A percentile compares a stretch with the other conserved stretches of the same genome.
phyloP scores from a whole-genome alignment of 495 filamentous ascomycete genomes.

The Lasiosphaeria hispida region DNA sequence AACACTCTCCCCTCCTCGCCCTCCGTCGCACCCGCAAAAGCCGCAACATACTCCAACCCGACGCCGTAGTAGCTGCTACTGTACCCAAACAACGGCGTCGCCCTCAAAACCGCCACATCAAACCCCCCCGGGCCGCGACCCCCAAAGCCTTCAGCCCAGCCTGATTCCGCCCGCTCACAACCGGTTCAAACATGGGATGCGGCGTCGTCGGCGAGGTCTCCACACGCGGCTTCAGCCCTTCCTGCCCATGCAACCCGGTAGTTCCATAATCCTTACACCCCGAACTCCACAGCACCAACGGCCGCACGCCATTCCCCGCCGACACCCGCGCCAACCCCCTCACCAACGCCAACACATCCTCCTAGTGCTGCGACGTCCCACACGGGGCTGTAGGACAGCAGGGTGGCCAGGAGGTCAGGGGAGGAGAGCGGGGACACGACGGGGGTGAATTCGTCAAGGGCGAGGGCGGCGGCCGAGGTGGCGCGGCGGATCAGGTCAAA shows the following conservation, averaged over 20 bases:
- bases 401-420: background rate
- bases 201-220: constrained; percentile 35
- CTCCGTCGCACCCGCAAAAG: constrained; percentile 11
- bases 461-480: constrained; percentile 2
- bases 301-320: constrained; percentile 17
- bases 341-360: background rate
- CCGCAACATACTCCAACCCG: constrained; percentile 28
- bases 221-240: constrained; percentile 33
- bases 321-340: background rate
- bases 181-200: constrained; percentile 12
- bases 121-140: constrained; percentile 29
- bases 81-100: constrained; percentile 41
- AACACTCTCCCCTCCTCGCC: constrained; percentile 17
- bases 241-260: constrained; percentile 28
- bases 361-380: constrained; percentile 14
- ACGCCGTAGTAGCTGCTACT: constrained; percentile 39
- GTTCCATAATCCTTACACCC: constrained; percentile 48
- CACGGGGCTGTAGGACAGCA: background rate
- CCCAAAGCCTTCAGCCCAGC: constrained; percentile 28
- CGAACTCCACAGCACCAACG: constrained; percentile 39
- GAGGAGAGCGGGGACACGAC: constrained; percentile 8
- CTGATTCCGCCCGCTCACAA: constrained; percentile 3
- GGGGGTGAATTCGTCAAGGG: constrained; percentile 8
- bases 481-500: constrained; percentile 11
- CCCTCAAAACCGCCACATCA: constrained; percentile 37